Evolutionary conservation across 441 rosid genomes (phyloP), one percentile per base, ranked within the genome.

Genomic region (Flueggea neowawraea): DNA sequence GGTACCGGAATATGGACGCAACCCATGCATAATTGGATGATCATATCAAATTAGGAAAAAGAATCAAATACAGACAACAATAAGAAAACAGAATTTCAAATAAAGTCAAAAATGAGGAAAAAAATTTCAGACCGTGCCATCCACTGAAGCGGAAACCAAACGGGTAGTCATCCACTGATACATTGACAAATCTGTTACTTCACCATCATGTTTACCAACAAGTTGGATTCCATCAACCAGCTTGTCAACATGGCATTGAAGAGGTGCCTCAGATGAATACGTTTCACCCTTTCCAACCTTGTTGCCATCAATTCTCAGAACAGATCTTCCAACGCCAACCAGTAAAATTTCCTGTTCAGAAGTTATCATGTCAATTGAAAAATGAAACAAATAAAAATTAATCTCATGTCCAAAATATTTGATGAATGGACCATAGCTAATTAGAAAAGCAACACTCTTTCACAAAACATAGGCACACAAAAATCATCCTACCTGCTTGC

Each of bases 131-230:
- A 94, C 99, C 84, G 79, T 76, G 74, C 97, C 97, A 80, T 94
- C 99, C 58, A 65, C 69, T 9, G 99, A 87, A 71, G 99, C 96
- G 41, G 99, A 91, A 67, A 79, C 97, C 75, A 91, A 78, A 61
- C 88, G 84, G 50, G 90, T 82, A 45, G 77, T 83, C 94, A 85
- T 86, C 95, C 91, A 91, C 63, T 89, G 95, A 69, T 89, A 91
- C 89, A 94, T 87, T 44, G 97, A 89, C 67, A 94, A 71, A 74
- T 86, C 97, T 13, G 97, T 94, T 14, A 94, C 82, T 69, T 84
- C 92, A 16, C 84, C 92, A 52, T 84, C 96, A 67, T 91, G 99
- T 70, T 81, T 88, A 69, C 97, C 97, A 68, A 94, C 82, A 66
- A 87, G 69, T 62, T 89, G 94, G 61, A 94, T 74, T 59, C 99